A percentile compares a stretch with the other conserved stretches of the same genome.
These are phyloP conservation scores for Paspalum vaginatum DNA, from an alignment of 176 grass and related monocot species.

Conservation along the genomic window DNA sequence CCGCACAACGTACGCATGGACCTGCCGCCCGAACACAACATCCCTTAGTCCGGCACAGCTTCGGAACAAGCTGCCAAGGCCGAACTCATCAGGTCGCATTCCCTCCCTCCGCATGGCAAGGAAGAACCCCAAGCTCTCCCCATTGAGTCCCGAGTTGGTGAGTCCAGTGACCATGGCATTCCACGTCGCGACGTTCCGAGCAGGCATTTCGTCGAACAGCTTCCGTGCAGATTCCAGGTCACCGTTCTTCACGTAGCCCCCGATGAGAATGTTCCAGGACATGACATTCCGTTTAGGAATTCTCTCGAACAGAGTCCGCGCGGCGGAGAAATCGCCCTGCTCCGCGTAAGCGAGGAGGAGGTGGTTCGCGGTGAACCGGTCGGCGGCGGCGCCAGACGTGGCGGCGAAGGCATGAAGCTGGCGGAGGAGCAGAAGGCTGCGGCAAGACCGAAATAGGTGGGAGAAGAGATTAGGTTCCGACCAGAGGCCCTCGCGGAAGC, in stretches of 20 bases:
- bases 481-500: slow-evolving; percentile 46
- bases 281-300: slow-evolving; percentile 59
- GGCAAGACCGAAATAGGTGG: slow-evolving; percentile 44
- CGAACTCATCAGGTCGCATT: slow-evolving; percentile 61
- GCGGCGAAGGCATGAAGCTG: slow-evolving; percentile 58
- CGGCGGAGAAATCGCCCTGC: slow-evolving; percentile 34
- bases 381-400: slow-evolving; percentile 43
- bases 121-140: slow-evolving; percentile 53
- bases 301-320: slow-evolving; percentile 48
- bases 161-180: slow-evolving; percentile 66
- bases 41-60: slow-evolving; percentile 60
- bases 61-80: slow-evolving; percentile 60
- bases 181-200: slow-evolving; percentile 61
- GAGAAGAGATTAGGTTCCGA: slow-evolving; percentile 47
- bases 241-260: slow-evolving; percentile 47
- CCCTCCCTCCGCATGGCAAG: slow-evolving; percentile 53
- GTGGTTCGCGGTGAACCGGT: slow-evolving; percentile 74
- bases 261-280: slow-evolving; percentile 78
- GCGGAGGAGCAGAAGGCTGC: slow-evolving; percentile 46
- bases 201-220: slow-evolving; percentile 65
- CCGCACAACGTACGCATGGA: slow-evolving; percentile 47
- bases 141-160: slow-evolving; percentile 46
- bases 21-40: slow-evolving; percentile 46
- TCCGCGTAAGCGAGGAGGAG: slow-evolving; percentile 55
- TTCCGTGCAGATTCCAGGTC: slow-evolving; percentile 36